Percentiles rank a stretch among this genome's conserved stretches.
Evolutionary conservation across 2,329 filamentous ascomycete genomes (phyloP).

Genomic region (Pseudomassariella vexata): DNA sequence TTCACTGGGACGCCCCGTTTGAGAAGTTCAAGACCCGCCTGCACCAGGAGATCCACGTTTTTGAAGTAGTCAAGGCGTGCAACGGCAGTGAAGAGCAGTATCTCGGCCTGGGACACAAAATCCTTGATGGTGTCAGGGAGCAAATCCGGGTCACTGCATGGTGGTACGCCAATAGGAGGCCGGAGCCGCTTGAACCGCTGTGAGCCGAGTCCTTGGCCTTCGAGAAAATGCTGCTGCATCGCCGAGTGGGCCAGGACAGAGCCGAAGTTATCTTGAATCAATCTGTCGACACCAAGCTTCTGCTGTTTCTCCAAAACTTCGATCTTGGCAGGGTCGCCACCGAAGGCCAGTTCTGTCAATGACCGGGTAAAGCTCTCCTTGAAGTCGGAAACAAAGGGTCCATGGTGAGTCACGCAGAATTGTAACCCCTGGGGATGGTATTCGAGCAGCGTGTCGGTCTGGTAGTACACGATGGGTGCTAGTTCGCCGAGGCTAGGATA

Average conservation of each 20-base stretch:
- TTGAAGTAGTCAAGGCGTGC: slow-evolving; percentile 7
- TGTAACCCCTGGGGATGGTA: slow-evolving; percentile 3
- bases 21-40: slow-evolving; percentile 3
- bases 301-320: slow-evolving; percentile 5
- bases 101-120: slow-evolving; percentile 1
- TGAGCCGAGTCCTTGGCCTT: slow-evolving; percentile 1
- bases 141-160: neutral
- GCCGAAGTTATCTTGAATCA: slow-evolving; percentile 3
- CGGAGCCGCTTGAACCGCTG: slow-evolving; percentile 3
- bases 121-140: slow-evolving; percentile 1
- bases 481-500: no score
- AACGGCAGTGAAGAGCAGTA: slow-evolving; percentile 5
- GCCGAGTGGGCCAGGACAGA: slow-evolving; percentile 5
- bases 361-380: slow-evolving; percentile 2
- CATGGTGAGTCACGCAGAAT: slow-evolving; percentile 7
- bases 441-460: slow-evolving; percentile 6
- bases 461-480: slow-evolving; percentile 5
- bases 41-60: slow-evolving; percentile 5
- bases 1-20: slow-evolving; percentile 2
- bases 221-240: slow-evolving; percentile 4
- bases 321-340: slow-evolving; percentile 4
- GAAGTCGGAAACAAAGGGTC: slow-evolving; percentile 6
- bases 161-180: slow-evolving; percentile 5
- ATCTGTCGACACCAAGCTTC: slow-evolving; percentile 1
- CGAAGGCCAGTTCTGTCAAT: slow-evolving; percentile 4